Conservation (phyloP, 345 rosid genomes). For the Populus deltoides region DNA sequence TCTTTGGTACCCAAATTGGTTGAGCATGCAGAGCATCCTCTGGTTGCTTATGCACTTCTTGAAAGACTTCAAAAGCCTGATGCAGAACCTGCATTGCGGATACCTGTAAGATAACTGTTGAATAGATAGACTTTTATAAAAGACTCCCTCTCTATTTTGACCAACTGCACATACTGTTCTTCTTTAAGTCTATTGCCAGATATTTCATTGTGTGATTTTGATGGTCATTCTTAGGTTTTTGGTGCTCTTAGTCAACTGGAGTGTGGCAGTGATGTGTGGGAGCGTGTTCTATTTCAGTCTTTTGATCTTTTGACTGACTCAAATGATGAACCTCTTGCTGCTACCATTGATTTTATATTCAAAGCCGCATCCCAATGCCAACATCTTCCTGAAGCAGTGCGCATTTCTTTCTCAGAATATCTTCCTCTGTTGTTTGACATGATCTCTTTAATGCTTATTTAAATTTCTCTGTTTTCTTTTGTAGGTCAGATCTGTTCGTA, state of each 20-base stretch:
- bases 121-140: not conserved
- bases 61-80: conserved; percentile 82
- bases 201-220: not conserved
- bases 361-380: conserved; percentile 90
- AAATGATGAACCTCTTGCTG: conserved; percentile 74
- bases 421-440: conserved; percentile 1
- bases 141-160: conserved; percentile 11
- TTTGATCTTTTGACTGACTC: conserved; percentile 64
- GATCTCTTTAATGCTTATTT: conserved; percentile 6
- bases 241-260: conserved; percentile 84
- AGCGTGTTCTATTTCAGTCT: conserved; percentile 64
- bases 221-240: conserved; percentile 59
- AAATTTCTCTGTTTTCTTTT: conserved; percentile 23
- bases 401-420: conserved; percentile 22
- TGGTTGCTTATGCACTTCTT: conserved; percentile 87
- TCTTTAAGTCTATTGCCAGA: not conserved
- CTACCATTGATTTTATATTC: conserved; percentile 76
- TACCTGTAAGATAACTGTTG: conserved; percentile 67
- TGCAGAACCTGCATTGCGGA: conserved; percentile 73
- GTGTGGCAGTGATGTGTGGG: conserved; percentile 85
- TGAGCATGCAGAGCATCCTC: conserved; percentile 89
- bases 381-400: conserved; percentile 89
- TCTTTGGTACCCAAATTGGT: conserved; percentile 96
- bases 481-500: conserved; percentile 83
- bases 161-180: not conserved